These are phyloP conservation scores for Lentinus brumalis DNA, from an alignment of 768 basidiomycete genomes.

Conservation along the genomic window DNA sequence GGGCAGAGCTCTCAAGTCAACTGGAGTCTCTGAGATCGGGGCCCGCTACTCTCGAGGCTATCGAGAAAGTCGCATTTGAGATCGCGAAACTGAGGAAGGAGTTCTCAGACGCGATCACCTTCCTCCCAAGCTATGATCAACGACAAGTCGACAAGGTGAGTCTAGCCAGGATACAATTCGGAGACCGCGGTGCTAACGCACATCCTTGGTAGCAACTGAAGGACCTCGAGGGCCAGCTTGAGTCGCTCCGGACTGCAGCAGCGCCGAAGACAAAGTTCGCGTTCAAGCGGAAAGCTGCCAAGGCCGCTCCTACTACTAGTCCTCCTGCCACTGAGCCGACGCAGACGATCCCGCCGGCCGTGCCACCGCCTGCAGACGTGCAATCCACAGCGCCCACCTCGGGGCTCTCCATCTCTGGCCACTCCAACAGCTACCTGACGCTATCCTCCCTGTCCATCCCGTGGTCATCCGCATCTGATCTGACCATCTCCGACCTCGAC, in stretches of 20 bases:
- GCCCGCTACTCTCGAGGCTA: slow-evolving; percentile 24
- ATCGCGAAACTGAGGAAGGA: slow-evolving; percentile 62
- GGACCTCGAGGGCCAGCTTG: slow-evolving; percentile 55
- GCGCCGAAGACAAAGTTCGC: slow-evolving; percentile 63
- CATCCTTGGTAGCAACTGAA: slow-evolving; percentile 59
- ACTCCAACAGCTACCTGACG: slow-evolving; percentile 49
- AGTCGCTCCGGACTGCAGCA: slow-evolving; percentile 48
- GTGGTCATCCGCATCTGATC: slow-evolving; percentile 44
- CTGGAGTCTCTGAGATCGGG: slow-evolving; percentile 42
- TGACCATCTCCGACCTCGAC: slow-evolving; percentile 68
- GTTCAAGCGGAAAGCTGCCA: slow-evolving; percentile 54
- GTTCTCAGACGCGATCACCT: slow-evolving; percentile 63
- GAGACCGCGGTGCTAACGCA: neutral
- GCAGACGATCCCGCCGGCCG: neutral
- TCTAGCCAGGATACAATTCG: slow-evolving; percentile 11
- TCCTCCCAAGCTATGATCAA: slow-evolving; percentile 74
- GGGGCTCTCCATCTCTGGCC: slow-evolving; percentile 48
- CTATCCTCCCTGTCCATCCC: slow-evolving; percentile 38
- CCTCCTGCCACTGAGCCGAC: neutral
- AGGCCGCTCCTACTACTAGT: slow-evolving; percentile 13
- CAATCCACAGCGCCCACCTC: neutral
- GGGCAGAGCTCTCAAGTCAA: slow-evolving; percentile 50
- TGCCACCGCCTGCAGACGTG: neutral
- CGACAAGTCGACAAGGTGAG: slow-evolving; percentile 68
- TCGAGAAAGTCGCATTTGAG: slow-evolving; percentile 50